phyloP scores from a whole-genome alignment of 176 grass and related monocot genomes.

The Musa beccarii region DNA sequence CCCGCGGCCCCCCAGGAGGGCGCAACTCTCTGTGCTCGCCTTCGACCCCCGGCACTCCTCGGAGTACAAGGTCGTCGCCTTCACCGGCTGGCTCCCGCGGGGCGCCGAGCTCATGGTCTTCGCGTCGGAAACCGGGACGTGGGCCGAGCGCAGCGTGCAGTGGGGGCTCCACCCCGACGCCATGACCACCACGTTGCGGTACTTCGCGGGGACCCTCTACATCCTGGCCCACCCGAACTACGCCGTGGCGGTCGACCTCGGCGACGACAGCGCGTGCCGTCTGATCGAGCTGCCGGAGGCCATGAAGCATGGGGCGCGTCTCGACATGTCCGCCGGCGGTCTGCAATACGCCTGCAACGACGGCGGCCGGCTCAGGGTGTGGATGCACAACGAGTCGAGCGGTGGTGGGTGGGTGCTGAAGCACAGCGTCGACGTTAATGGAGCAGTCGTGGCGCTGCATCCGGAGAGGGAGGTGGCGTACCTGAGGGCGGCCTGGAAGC shows the following conservation, averaged over 20 bases:
- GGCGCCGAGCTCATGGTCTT: slow-evolving; percentile 1
- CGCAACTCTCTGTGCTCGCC: background rate
- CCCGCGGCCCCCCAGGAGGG: background rate
- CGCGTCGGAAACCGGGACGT: background rate
- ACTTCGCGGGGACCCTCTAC: background rate
- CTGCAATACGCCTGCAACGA: slow-evolving; percentile 2
- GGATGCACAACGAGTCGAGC: background rate
- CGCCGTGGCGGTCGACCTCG: background rate
- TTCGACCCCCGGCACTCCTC: background rate
- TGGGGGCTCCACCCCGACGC: background rate
- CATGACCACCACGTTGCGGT: background rate
- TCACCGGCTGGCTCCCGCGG: background rate
- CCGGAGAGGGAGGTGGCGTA: slow-evolving; percentile 68
- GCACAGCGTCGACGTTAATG: background rate
- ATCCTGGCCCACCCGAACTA: background rate
- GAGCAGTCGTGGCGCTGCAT: slow-evolving; percentile 49
- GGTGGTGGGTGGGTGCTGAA: background rate
- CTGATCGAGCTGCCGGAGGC: slow-evolving; percentile 5
- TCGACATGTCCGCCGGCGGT: background rate
- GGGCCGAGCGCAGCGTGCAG: background rate
- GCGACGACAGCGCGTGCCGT: background rate
- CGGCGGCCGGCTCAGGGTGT: background rate
- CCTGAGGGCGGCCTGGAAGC: slow-evolving; percentile 51
- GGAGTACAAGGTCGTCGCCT: slow-evolving; percentile 6
- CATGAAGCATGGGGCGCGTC: background rate